Conservation (phyloP, 2,329 filamentous ascomycete species). For the Fusarium sp. region DNA sequence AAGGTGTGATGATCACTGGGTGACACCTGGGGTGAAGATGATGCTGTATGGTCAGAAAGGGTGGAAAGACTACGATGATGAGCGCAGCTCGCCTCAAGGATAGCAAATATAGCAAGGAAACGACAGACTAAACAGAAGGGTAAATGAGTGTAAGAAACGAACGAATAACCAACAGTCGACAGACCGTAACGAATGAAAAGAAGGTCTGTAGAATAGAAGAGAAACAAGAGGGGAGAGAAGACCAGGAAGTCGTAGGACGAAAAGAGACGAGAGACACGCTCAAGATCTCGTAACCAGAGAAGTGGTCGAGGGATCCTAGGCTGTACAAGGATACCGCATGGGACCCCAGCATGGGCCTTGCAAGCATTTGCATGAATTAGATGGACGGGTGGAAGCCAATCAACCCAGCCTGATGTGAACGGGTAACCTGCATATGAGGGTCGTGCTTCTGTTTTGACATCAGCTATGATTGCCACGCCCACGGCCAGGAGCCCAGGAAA, state of each 20-base stretch:
- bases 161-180: slow-evolving; percentile 27
- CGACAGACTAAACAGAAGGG: slow-evolving; percentile 11
- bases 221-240: slow-evolving; percentile 23
- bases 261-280: slow-evolving; percentile 24
- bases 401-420: slow-evolving; percentile 7
- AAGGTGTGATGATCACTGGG: slow-evolving; percentile 21
- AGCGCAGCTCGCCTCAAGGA: slow-evolving; percentile 38
- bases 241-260: slow-evolving; percentile 10
- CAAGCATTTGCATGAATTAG: slow-evolving; percentile 39
- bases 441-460: slow-evolving; percentile 40
- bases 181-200: slow-evolving; percentile 12
- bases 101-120: slow-evolving; percentile 14
- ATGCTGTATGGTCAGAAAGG: slow-evolving; percentile 1
- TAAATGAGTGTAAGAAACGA: slow-evolving; percentile 31
- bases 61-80: slow-evolving; percentile 33
- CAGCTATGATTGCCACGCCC: slow-evolving; percentile 24
- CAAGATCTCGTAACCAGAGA: slow-evolving; percentile 22
- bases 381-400: slow-evolving; percentile 28
- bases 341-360: slow-evolving; percentile 18
- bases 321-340: slow-evolving; percentile 3
- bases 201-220: slow-evolving; percentile 11
- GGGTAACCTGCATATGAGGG: slow-evolving; percentile 24
- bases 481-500: slow-evolving; percentile 16
- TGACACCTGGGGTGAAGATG: neutral
- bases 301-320: slow-evolving; percentile 33